phyloP scores from a whole-genome alignment of 1,284 basidiomycete genomes.

The Exsudoporus floridanus region DNA sequence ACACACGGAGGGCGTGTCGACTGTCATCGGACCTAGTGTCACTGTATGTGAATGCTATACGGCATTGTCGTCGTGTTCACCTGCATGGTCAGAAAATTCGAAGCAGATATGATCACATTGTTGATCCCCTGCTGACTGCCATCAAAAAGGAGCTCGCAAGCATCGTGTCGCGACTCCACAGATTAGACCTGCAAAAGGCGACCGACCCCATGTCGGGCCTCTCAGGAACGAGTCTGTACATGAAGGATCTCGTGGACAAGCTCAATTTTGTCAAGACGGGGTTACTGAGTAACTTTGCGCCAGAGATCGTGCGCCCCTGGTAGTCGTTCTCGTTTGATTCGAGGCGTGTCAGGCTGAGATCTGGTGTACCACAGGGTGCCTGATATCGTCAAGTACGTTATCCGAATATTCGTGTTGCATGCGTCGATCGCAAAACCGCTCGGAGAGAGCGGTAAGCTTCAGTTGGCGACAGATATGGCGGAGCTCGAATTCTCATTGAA shows the following conservation, averaged over 20 bases:
- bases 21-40: slow-evolving; percentile 60
- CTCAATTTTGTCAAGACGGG: slow-evolving; percentile 77
- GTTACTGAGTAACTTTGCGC: slow-evolving; percentile 70
- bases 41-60: slow-evolving; percentile 44
- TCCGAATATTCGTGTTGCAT: slow-evolving; percentile 85
- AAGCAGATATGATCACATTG: slow-evolving; percentile 58
- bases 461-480: slow-evolving; percentile 93
- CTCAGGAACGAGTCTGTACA: slow-evolving; percentile 77
- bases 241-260: slow-evolving; percentile 88
- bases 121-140: slow-evolving; percentile 69
- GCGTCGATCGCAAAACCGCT: slow-evolving; percentile 85
- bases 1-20: slow-evolving; percentile 62
- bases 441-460: slow-evolving; percentile 86
- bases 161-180: slow-evolving; percentile 80
- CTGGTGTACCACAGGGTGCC: slow-evolving; percentile 51
- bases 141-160: slow-evolving; percentile 77
- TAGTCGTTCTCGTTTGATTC: slow-evolving; percentile 32
- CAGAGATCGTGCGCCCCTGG: slow-evolving; percentile 73
- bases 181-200: slow-evolving; percentile 74
- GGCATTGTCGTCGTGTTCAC: slow-evolving; percentile 1
- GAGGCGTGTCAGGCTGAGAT: slow-evolving; percentile 1
- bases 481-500: slow-evolving; percentile 89
- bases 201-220: slow-evolving; percentile 63
- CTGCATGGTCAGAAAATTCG: slow-evolving; percentile 51
- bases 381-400: slow-evolving; percentile 69